Base-by-base conservation (phyloP, 345 rosid genomes). In the Brassica napus region DNA sequence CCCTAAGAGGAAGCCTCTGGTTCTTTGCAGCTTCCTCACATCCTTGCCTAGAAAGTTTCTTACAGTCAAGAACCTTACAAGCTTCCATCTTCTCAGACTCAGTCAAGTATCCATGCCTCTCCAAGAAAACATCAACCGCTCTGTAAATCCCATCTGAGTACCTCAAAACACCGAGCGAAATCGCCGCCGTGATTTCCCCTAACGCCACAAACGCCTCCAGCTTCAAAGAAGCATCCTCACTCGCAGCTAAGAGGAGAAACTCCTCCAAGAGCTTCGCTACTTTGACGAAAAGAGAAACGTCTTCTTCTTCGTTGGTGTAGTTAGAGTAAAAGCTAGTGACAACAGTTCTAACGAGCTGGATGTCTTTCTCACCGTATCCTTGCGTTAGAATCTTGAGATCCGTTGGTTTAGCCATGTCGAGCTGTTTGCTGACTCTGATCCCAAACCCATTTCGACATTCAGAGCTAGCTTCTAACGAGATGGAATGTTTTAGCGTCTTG, bases 201-300 rank as follows among this genome's bases (percentile, higher is more conserved):
- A 91, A 65, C 3, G 78, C 70, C 61, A 84, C 75, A 80, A 94
- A 94, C 2, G 84, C 86, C 58, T 82, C 77, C 9, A 79, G 73
- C 84, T 79, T 82, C 72, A 92, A 77, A 71, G 89, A 90, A 59
- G 67, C 26, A 28, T 28, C 31, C 74, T 90, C 94, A 12, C 87
- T 77, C 8, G 94, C 94, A 30, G 90, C 79, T 79, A 88, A 89
- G 8, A 76, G 60, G 15, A 89, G 72, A 64, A 91, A 92, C 15
- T 90, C 93, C 82, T 94, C 97, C 8, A 92, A 47, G 23, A 92
- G 86, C 70, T 81, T 81, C 5, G 98, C 91, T 21, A 91, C 94
- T 35, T 72, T 81, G 24, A 78, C 65, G 6, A 88, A 72, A 14
- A 78, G 82, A 0, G 78, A 75, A 49, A 75, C 67, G 52, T 61